Evolutionary conservation across 345 rosid genomes (phyloP).

Genomic region (Camelina hispida): DNA sequence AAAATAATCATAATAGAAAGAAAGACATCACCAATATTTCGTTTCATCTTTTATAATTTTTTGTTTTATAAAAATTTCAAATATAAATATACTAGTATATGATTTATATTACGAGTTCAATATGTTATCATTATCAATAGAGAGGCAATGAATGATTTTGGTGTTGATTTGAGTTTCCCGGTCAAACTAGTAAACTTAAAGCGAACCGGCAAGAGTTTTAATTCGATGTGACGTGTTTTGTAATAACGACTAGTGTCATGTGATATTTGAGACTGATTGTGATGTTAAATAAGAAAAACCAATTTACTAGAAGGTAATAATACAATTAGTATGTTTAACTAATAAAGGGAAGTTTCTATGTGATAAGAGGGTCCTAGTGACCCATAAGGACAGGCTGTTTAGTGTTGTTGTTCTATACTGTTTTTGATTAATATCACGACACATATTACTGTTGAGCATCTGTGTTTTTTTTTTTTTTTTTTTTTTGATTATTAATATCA

Average conservation of each 20-base stretch:
- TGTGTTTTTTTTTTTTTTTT: too few relatives aligned
- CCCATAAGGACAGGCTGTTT: background rate
- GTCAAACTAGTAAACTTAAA: conserved; percentile 23
- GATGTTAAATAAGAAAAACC: background rate
- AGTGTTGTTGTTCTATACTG: background rate
- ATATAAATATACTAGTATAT: background rate
- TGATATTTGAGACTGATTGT: background rate
- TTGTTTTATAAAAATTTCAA: background rate
- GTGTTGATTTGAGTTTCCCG: background rate
- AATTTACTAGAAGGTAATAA: background rate
- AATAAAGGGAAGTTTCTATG: background rate
- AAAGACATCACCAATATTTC: too few relatives aligned
- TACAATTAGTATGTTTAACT: background rate
- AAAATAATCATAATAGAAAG: too few relatives aligned
- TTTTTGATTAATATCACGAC: background rate
- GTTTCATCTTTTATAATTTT: background rate
- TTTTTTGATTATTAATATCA: background rate
- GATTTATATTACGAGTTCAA: background rate
- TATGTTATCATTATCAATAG: background rate
- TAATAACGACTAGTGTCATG: background rate
- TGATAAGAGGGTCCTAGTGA: background rate
- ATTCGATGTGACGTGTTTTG: conserved; percentile 26
- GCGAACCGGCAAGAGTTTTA: conserved; percentile 25
- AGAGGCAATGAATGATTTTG: background rate
- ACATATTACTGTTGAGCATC: background rate